Evolutionary conservation across 2,329 filamentous ascomycete species (phyloP).

Genomic region (Aspergillus sp.): DNA sequence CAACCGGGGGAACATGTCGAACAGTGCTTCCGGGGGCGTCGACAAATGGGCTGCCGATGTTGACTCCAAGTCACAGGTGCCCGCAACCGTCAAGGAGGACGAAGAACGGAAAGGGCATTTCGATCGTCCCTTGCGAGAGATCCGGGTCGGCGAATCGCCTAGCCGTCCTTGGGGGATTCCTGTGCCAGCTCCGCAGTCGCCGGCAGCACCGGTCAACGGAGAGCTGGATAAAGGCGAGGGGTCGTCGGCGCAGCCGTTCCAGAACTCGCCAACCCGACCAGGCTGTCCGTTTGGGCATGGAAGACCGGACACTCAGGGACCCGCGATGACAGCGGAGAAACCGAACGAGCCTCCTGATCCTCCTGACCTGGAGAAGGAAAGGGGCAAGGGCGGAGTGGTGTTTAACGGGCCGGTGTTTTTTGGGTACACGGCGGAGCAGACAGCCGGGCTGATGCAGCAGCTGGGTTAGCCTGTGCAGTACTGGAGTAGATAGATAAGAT

Average conservation of each 20-base stretch:
- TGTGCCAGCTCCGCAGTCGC: constrained; percentile 54
- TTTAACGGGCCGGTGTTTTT: constrained; percentile 94
- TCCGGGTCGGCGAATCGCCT: constrained; percentile 87
- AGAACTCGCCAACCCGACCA: constrained; percentile 4
- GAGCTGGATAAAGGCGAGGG: constrained; percentile 6
- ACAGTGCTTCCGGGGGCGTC: constrained; percentile 51
- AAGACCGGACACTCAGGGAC: constrained; percentile 8
- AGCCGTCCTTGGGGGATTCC: constrained; percentile 88
- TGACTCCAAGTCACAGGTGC: constrained; percentile 44
- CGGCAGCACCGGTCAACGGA: constrained; percentile 16
- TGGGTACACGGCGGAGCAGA: constrained; percentile 76
- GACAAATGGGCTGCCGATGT: constrained; percentile 79
- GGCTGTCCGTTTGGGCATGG: constrained; percentile 28
- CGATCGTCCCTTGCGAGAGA: constrained; percentile 74
- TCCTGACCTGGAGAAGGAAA: constrained; percentile 10
- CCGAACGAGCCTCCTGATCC: constrained; percentile 5
- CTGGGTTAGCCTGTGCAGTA: constrained; percentile 21
- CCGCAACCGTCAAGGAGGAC: constrained; percentile 30
- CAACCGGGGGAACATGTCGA: constrained; percentile 29
- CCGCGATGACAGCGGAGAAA: constrained; percentile 8
- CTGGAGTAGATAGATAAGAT: not conserved
- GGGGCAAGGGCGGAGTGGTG: constrained; percentile 56
- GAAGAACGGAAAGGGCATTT: constrained; percentile 64
- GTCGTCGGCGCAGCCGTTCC: constrained; percentile 6
- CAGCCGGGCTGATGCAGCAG: constrained; percentile 63